A percentile compares a stretch with the other conserved stretches of the same genome.
These are phyloP conservation scores for Sphagnum magellanicum DNA, from an alignment of 228 moss, liverwort and hornwort genomes.

Conservation along the genomic window DNA sequence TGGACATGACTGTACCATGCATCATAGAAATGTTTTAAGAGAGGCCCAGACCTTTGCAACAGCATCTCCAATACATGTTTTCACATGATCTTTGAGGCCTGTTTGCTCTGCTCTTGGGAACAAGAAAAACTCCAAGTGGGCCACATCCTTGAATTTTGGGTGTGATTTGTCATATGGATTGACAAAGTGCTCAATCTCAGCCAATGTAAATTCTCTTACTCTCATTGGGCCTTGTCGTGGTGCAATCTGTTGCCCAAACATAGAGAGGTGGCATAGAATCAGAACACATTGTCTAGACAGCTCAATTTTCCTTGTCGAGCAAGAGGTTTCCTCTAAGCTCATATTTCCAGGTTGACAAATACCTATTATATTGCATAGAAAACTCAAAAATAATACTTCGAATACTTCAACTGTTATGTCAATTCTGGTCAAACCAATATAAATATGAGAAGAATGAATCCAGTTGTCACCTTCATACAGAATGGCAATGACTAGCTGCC, in stretches of 20 bases:
- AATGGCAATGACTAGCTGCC: too few relatives aligned
- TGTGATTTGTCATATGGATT: slow-evolving; percentile 90
- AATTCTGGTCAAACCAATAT: too few relatives aligned
- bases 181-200: slow-evolving; percentile 98
- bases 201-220: slow-evolving; percentile 91
- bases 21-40: too few relatives aligned
- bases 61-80: slow-evolving; percentile 76
- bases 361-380: not conserved
- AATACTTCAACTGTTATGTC: not conserved
- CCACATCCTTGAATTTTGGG: slow-evolving; percentile 71
- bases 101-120: slow-evolving; percentile 68
- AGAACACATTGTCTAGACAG: not conserved
- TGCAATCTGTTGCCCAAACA: slow-evolving; percentile 47
- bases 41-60: slow-evolving; percentile 46
- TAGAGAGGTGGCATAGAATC: not conserved
- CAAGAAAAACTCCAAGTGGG: slow-evolving; percentile 56
- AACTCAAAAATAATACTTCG: not conserved
- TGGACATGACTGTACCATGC: too few relatives aligned
- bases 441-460: too few relatives aligned
- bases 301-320: not conserved
- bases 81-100: slow-evolving; percentile 46
- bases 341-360: not conserved
- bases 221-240: slow-evolving; percentile 91
- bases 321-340: too few relatives aligned
- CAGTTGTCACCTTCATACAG: too few relatives aligned